phyloP scores from a whole-genome alignment of 108 stramenopile species.

The Nannochloropsis granulata region DNA sequence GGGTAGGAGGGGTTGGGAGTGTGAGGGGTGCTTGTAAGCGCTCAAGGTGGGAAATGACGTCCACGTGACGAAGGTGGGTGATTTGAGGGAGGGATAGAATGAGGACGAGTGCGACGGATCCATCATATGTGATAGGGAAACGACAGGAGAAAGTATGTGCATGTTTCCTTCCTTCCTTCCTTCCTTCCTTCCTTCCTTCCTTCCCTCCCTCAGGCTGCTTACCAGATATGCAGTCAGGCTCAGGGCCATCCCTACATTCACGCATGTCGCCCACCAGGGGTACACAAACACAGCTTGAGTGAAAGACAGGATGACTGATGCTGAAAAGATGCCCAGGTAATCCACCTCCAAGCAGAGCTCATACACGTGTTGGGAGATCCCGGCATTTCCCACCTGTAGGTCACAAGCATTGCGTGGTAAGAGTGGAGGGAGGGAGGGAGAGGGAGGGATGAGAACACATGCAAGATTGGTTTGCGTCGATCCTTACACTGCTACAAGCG shows the following conservation, averaged over 20 bases:
- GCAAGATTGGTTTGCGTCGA: no score
- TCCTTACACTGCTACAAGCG: no score
- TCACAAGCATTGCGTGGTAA: no score
- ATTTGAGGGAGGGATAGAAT: no score
- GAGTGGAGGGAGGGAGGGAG: no score
- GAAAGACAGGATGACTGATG: background rate
- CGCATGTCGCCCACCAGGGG: background rate
- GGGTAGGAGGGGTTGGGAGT: background rate
- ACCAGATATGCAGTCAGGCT: background rate
- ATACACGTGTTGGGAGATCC: background rate
- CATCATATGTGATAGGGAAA: no score
- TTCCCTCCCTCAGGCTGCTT: background rate
- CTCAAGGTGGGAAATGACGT: no score
- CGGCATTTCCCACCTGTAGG: background rate
- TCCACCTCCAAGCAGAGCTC: background rate
- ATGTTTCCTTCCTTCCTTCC: background rate
- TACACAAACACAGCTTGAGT: background rate
- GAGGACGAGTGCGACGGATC: no score
- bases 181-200: background rate
- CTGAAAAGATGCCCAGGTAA: background rate
- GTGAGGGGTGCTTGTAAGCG: no score
- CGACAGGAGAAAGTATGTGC: background rate
- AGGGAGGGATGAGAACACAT: no score
- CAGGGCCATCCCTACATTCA: background rate
- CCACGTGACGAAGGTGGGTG: no score